Percentiles rank a stretch among this genome's conserved stretches.
Evolutionary conservation across 1,284 basidiomycete genomes (phyloP).

Genomic region (Macrocystidia cucumis): DNA sequence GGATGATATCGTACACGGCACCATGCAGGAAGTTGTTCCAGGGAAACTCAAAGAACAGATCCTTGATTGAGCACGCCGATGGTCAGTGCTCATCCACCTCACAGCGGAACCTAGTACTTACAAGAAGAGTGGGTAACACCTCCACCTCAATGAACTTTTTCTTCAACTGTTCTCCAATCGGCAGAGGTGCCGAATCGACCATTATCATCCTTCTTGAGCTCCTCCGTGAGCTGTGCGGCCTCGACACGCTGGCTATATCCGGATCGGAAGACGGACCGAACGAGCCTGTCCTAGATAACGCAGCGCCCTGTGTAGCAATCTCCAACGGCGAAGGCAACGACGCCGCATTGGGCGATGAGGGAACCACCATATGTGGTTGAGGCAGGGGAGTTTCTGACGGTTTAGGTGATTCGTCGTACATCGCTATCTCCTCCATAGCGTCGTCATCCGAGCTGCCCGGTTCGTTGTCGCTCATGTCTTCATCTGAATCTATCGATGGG

Average conservation of each 20-base stretch:
- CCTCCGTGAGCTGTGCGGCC: conserved; percentile 31
- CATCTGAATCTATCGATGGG: conserved; percentile 62
- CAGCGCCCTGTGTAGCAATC: conserved; percentile 17
- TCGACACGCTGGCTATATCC: conserved; percentile 4
- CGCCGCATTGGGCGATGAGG: conserved; percentile 19
- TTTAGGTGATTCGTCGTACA: conserved; percentile 46
- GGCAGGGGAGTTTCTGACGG: conserved; percentile 17
- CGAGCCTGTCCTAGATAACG: conserved; percentile 11
- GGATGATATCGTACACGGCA: conserved; percentile 94
- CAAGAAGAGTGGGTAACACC: conserved; percentile 70
- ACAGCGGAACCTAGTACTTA: conserved; percentile 30
- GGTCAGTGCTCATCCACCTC: conserved; percentile 3
- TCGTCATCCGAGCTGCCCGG: conserved; percentile 65
- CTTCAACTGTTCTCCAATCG: conserved; percentile 76
- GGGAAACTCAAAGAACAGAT: conserved; percentile 92
- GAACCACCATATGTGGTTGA: conserved; percentile 15
- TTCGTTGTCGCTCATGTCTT: conserved; percentile 67
- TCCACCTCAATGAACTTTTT: conserved; percentile 64
- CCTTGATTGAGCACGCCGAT: conserved; percentile 35
- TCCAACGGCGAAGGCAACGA: conserved; percentile 20
- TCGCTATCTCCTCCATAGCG: conserved; percentile 71
- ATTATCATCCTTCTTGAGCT: conserved; percentile 38
- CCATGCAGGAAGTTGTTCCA: conserved; percentile 99
- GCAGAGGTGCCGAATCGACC: conserved; percentile 25
- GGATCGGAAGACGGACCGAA: conserved; percentile 1